A percentile compares a stretch with the other conserved stretches of the same genome.
These are phyloP conservation scores for Lodderomyces parapsilosis DNA, from an alignment of 1,139 yeast genomes.

Conservation along the genomic window DNA sequence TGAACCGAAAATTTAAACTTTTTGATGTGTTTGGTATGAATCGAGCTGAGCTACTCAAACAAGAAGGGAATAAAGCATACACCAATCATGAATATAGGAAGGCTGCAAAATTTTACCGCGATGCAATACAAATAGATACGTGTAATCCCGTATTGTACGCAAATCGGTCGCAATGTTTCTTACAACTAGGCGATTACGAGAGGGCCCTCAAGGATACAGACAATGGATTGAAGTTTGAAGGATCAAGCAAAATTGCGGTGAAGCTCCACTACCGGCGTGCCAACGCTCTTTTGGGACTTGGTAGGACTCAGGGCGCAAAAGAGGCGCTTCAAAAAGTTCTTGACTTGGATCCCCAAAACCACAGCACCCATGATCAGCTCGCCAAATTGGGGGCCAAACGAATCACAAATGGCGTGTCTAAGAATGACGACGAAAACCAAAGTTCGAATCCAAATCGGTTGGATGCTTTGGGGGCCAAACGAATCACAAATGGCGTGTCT, in stretches of 20 bases:
- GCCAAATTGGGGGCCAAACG: constrained; percentile 2
- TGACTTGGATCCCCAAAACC: constrained; percentile 44
- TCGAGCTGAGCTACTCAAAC: constrained; percentile 33
- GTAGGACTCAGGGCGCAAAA: constrained; percentile 31
- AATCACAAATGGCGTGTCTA: too few relatives aligned
- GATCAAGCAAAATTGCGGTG: constrained; percentile 29
- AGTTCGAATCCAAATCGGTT: too few relatives aligned
- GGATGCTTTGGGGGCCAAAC: too few relatives aligned
- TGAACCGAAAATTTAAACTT: background rate
- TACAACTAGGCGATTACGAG: constrained; percentile 53
- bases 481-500: too few relatives aligned
- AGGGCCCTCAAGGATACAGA: constrained; percentile 64
- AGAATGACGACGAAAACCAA: too few relatives aligned
- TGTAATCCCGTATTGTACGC: constrained; percentile 66
- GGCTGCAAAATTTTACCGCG: constrained; percentile 64
- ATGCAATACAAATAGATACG: constrained; percentile 60
- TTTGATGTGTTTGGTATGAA: constrained; percentile 14
- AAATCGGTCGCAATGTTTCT: constrained; percentile 73
- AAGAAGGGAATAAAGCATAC: constrained; percentile 69
- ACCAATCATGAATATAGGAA: constrained; percentile 46
- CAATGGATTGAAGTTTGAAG: constrained; percentile 47
- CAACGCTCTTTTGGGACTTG: constrained; percentile 38
- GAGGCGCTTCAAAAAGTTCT: constrained; percentile 42
- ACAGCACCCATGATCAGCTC: constrained; percentile 30
- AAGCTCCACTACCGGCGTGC: constrained; percentile 65